These are phyloP conservation scores for Aspergillus alliaceus DNA, from an alignment of 2,329 filamentous ascomycete species.

Conservation along the genomic window DNA sequence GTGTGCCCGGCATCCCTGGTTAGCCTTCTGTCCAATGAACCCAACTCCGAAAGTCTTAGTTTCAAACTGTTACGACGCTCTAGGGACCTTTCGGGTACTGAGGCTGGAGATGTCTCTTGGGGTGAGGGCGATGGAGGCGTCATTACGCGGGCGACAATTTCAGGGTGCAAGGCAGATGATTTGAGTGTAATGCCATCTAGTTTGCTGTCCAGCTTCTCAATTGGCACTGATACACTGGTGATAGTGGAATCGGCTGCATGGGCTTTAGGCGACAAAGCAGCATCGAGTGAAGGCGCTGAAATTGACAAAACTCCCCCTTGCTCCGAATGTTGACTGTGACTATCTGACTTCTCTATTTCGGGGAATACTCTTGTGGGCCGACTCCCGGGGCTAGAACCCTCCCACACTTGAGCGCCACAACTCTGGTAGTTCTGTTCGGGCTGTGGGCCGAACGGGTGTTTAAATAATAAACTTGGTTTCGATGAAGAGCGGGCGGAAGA, in stretches of 20 bases:
- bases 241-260: constrained; percentile 32
- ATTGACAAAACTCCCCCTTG: constrained; percentile 25
- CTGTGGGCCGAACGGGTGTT: constrained; percentile 17
- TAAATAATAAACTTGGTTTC: constrained; percentile 8
- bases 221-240: constrained; percentile 43
- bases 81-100: constrained; percentile 22
- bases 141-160: constrained; percentile 44
- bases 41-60: constrained; percentile 38
- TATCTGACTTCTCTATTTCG: constrained; percentile 30
- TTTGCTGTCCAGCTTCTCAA: constrained; percentile 47
- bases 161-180: constrained; percentile 44
- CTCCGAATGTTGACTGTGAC: constrained; percentile 26
- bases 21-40: constrained; percentile 40
- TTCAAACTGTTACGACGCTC: constrained; percentile 34
- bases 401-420: constrained; percentile 41
- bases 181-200: constrained; percentile 51
- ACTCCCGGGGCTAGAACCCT: constrained; percentile 40
- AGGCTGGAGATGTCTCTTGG: constrained; percentile 27
- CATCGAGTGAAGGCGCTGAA: constrained; percentile 36
- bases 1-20: constrained; percentile 46
- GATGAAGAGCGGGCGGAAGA: constrained; percentile 8
- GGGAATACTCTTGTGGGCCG: constrained; percentile 46
- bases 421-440: constrained; percentile 6
- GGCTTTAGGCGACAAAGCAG: constrained; percentile 39
- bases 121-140: constrained; percentile 40